Base-by-base conservation (phyloP, 441 rosid species). In the Gossypium davidsonii region DNA sequence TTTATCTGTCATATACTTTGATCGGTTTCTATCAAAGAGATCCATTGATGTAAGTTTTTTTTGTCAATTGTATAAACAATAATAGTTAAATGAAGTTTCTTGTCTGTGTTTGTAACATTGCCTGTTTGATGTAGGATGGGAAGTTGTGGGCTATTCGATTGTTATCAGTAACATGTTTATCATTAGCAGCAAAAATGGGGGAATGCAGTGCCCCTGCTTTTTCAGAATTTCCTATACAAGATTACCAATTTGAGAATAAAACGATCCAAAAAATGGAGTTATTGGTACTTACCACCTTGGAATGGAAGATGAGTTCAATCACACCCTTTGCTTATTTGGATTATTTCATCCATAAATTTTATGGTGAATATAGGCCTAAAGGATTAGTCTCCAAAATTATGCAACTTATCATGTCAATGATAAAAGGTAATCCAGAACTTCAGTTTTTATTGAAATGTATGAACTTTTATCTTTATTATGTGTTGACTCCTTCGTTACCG, bases 141-240 rank as follows among this genome's bases (percentile, higher is more conserved):
- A 85, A 94, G 74, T 26, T 83, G 70, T 91, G 93, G 96, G 92
- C 91, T 37, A 73, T 90, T 69, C 81, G 88, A 72, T 84, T 94
- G 75, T 76, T 91, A 72, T 85, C 97, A 2, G 84, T 89, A 75
- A 93, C 92, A 7, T 88, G 95, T 85, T 80, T 94, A 78, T 89
- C 93, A 39, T 10, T 94, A 76, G 93, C 97, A 15, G 93, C 95
- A 6, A 94, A 94, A 73, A 90, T 91, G 91, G 98, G 89, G 75
- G 98, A 94, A 62, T 61, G 88, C 15, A 76, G 66, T 23, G 97
- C 86, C 10, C 96, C 97, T 15, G 49, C 84, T 4, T 81, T 91
- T 61, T 85, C 93, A 25, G 88, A 88, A 63, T 86, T 85, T 71
- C 80, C 78, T 10, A 71, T 80, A 66, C 80, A 84, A 59, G 89